Base-by-base conservation (phyloP, 2,329 filamentous ascomycete genomes). In the Beauveria australis region DNA sequence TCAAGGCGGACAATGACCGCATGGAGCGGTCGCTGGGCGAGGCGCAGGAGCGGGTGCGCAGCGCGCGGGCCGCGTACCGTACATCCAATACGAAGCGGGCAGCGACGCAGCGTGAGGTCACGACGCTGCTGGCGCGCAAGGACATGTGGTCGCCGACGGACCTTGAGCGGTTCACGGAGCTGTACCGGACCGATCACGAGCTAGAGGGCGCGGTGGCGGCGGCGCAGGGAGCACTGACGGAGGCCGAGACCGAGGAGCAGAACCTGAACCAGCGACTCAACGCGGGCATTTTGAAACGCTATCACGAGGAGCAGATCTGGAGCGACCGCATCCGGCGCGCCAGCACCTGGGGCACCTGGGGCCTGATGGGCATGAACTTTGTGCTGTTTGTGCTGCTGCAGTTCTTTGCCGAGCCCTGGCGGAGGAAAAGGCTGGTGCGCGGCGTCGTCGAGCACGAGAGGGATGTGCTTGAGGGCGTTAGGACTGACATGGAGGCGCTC, bases 241-340 rank as follows among this genome's bases (percentile, higher is more conserved):
- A 85, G 62, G 87, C 91, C 2, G 94, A 99, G 76, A 82, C 83
- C 49, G 85, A 90, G 37, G 86, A 95, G 63, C 89, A 96, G 74
- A 87, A 89, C 63, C 83, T 92, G 1, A 84, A 87, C 60, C 84
- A 86, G 57, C 83, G 87, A 67, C 78, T 99, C 59, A 93, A 89
- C 71, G 86, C 88, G 63, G 86, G 88, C 55, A 97, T 97, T 67
- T 79, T 97, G 56, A 89, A 89, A 63, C 85, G 95, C 63, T 99
- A 99, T 74, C 94, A 99, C 73, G 94, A 99, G 76, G 94, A 99
- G 78, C 94, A 99, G 77, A 95, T 99, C 61, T 99, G 94, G 94
- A 96, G 91, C 70, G 94, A 99, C 73, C 93, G 96, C 67, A 99
- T 99, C 71, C 83, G 94, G 41, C 82, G 94, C 65, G 96, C 96